phyloP scores from a whole-genome alignment of 2,329 filamentous ascomycete species.

The Thielaviopsis ethacetica region DNA sequence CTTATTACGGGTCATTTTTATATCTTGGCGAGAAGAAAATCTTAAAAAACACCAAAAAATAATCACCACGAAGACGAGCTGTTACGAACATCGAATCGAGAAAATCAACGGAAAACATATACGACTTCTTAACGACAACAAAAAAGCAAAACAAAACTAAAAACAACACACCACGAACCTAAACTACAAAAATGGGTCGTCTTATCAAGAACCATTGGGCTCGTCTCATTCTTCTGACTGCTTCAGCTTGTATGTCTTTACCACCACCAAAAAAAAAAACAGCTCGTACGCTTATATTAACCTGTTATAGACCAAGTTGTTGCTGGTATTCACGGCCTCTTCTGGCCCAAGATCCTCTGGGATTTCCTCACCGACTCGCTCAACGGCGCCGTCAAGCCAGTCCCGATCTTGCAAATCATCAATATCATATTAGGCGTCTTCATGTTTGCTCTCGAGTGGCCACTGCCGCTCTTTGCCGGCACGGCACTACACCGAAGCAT shows the following conservation, averaged over 20 bases:
- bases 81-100: constrained; percentile 8
- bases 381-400: constrained; percentile 67
- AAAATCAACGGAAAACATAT: not conserved
- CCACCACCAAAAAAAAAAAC: not conserved
- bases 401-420: constrained; percentile 79
- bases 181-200: constrained; percentile 56
- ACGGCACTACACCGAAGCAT: constrained; percentile 70
- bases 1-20: not conserved
- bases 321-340: constrained; percentile 72
- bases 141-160: constrained; percentile 8
- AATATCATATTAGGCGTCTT: constrained; percentile 70
- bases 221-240: constrained; percentile 78
- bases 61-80: constrained; percentile 11
- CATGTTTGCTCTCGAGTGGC: constrained; percentile 83
- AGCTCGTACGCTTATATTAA: constrained; percentile 2
- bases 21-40: not conserved
- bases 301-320: constrained; percentile 57
- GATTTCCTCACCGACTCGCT: constrained; percentile 88
- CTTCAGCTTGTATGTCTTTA: constrained; percentile 49
- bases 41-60: not conserved
- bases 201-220: constrained; percentile 99
- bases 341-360: constrained; percentile 99
- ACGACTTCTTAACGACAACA: not conserved
- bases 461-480: constrained; percentile 60
- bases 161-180: constrained; percentile 5